Base-by-base conservation (phyloP, 345 rosid genomes). In the Zanthoxylum bungeanum region DNA sequence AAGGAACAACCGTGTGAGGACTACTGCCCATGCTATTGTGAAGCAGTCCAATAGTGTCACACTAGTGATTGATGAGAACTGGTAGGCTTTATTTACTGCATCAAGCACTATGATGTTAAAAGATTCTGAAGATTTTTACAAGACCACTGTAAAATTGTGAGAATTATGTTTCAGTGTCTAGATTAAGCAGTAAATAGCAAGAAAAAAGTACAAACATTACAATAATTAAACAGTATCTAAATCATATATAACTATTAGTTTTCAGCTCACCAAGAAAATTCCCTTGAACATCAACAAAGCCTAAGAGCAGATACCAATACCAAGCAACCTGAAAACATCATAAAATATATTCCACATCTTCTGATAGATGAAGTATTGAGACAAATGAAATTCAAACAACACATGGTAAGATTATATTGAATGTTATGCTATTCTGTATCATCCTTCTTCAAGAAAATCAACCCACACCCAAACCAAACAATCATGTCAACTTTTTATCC, bases 21-120 rank as follows among this genome's bases (percentile, higher is more conserved):
- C 60, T 47, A 89, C 72, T 10, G 60, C 93, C 89, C 91, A 89
- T 14, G 77, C 76, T 70, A 87, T 60, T 30, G 94, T 82, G 60
- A 56, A 85, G 77, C 87, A 85, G 44, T 87, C 87, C 80, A 89
- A 66, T 57, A 86, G 74, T 27, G 94, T 82, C 65, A 89, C 90
- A 59, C 90, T 87, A 9, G 91, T 85, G 46, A 84, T 74, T 34
- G 91, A 89, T 19, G 94, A 78, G 79, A 16, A 89, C 72, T 84
- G 91, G 67, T n/a, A 87, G 52, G 94, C 91, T 68, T 85, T 76
- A 50, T 87, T 89, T 30, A 81, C 94, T 89, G 79, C 85, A 73
- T 49, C 59, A 68, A 72, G 8, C 46, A 56, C 11, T 4, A 70
- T 4, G 16, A 51, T 51, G 59, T 62, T 40, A 62, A 5, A 5